Evolutionary conservation across 2,329 filamentous ascomycete genomes (phyloP).

Genomic region (Neurospora sp.): DNA sequence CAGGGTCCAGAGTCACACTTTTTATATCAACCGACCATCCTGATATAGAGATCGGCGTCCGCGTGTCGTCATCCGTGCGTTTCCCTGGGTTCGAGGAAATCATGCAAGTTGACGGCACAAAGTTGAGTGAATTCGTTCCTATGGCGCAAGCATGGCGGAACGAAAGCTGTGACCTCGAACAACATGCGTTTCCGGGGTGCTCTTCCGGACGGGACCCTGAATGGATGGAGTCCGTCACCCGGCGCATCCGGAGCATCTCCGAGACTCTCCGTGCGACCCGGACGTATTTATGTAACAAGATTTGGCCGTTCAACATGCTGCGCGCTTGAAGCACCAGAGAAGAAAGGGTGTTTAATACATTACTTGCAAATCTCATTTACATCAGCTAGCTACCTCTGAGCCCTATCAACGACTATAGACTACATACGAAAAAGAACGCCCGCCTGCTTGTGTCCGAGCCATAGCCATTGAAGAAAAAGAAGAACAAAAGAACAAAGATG

Average conservation of each 20-base stretch:
- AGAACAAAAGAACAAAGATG: conserved; percentile 2
- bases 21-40: not conserved
- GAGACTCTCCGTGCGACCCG: not conserved
- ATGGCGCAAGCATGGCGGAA: not conserved
- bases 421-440: not conserved
- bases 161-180: conserved; percentile 10
- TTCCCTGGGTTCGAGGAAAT: not conserved
- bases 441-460: not conserved
- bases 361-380: not conserved
- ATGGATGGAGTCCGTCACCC: not conserved
- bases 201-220: not conserved
- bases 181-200: conserved; percentile 8
- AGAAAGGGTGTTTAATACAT: not conserved
- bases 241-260: not conserved
- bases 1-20: not conserved
- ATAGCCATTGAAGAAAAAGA: not conserved
- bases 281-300: not conserved
- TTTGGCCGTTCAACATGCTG: not conserved
- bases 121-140: not conserved
- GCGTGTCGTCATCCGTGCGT: not conserved
- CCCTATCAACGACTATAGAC: not conserved
- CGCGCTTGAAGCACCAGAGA: not conserved
- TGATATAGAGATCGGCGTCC: not conserved
- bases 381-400: not conserved
- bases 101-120: not conserved